Base-by-base conservation (phyloP, 2,329 filamentous ascomycete species). In the Ceratocystiopsis sp. region DNA sequence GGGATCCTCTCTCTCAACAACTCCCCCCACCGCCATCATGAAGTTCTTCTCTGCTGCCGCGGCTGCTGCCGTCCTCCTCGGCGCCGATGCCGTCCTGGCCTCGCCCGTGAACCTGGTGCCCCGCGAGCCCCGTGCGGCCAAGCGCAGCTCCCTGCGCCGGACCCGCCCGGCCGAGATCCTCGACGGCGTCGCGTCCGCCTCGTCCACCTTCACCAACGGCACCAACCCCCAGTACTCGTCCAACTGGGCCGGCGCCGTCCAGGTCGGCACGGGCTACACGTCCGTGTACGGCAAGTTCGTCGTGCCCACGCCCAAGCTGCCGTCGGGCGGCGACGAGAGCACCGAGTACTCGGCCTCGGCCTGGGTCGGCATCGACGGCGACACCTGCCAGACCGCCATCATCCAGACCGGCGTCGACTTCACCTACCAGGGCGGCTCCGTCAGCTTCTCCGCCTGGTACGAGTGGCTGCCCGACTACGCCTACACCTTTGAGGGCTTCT, bases 21-120 rank as follows among this genome's bases (percentile, higher is more conserved):
- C n/a, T 44, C 35, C 16, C 38, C 14, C 11, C 33, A 36, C 13
- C 17, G 18, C 43, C 57, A 66, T 49, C 39, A 75, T 74, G 71
- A 73, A 68, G 61, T 59, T 68, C 58, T 58, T 67, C 57, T 53
- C 62, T 40, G 47, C 61, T 41, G 45, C 68, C 38, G 57, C 49
- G 25, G 45, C 48, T 16, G 48, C 45, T 29, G 25, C 25, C 25
- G 9, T 29, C 45, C 44, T 49, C 21, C 41, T 51, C 32, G 43
- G 65, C 45, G 61, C 64, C 42, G 59, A 59, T 44, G 52, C 58
- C 44, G 62, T 60, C 40, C 41, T 67, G 34, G 67, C 65, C 34
- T 65, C 66, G 25, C 69, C 68, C 33, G 61, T 66, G 35, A 63
- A 59, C 15, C 58, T 60, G 21, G 53, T 58, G 29, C 62, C 59